A percentile compares a stretch with the other conserved stretches of the same genome.
Evolutionary conservation across 1,139 yeast genomes (phyloP).

Genomic region (Protomyces macrosporus): DNA sequence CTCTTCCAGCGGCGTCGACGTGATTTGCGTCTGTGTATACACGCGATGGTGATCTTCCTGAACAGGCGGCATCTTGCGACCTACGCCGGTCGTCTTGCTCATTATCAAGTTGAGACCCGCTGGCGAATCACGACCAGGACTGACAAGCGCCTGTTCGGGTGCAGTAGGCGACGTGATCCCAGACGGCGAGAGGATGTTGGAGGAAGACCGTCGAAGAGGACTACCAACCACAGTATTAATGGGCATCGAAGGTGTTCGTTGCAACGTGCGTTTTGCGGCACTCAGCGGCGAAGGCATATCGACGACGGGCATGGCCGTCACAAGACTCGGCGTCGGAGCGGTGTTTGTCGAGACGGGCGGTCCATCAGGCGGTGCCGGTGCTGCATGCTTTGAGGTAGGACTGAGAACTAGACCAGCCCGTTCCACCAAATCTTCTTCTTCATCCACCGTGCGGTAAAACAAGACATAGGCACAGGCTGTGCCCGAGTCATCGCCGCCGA

Average conservation of each 20-base stretch:
- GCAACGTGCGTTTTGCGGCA: not conserved
- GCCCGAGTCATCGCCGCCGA: conserved; percentile 76
- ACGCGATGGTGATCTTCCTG: conserved; percentile 20
- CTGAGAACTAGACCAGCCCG: conserved; percentile 4
- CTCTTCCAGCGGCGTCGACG: conserved; percentile 20
- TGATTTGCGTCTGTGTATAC: conserved; percentile 13
- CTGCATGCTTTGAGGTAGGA: conserved; percentile 7
- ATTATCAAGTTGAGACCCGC: not conserved
- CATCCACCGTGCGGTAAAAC: conserved; percentile 47
- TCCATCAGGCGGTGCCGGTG: conserved; percentile 11
- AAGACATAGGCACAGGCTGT: conserved; percentile 87
- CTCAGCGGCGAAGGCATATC: not conserved
- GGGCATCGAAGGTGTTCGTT: not conserved
- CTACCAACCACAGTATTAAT: not conserved
- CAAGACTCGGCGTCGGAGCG: not conserved
- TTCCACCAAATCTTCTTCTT: conserved; percentile 10
- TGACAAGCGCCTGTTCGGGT: not conserved
- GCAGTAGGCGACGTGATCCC: not conserved
- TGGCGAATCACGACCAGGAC: not conserved
- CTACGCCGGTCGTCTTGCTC: not conserved
- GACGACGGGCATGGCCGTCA: not conserved
- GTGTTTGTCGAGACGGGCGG: not conserved
- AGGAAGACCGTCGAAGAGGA: not conserved
- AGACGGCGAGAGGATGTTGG: not conserved
- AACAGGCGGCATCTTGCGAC: not conserved